phyloP scores from a whole-genome alignment of 305 asterid genomes.

The Fraxinus angustifolia region DNA sequence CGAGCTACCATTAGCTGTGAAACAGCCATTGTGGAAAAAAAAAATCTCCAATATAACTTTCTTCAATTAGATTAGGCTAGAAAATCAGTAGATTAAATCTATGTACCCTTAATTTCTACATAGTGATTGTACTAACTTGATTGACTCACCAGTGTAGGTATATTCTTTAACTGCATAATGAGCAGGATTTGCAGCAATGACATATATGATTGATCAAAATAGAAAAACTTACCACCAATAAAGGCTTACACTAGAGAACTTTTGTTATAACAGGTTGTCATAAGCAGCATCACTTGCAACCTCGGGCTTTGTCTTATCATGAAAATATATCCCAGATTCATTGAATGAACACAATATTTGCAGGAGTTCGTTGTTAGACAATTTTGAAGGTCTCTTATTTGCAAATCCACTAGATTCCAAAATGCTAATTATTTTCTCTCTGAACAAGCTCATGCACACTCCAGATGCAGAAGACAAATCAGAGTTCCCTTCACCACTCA shows the following conservation, averaged over 20 bases:
- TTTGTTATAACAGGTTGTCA: constrained; percentile 27
- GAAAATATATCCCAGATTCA: constrained; percentile 67
- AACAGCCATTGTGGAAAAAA: neutral
- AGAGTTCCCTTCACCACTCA: constrained; percentile 15
- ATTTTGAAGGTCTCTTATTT: constrained; percentile 80
- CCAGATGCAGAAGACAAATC: constrained; percentile 18
- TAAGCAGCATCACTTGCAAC: constrained; percentile 28
- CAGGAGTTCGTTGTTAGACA: constrained; percentile 58
- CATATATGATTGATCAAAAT: neutral
- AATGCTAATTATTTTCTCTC: constrained; percentile 40
- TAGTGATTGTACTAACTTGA: neutral
- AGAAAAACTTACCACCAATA: neutral
- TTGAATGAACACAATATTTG: constrained; percentile 61
- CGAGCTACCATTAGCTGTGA: neutral
- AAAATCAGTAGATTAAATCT: neutral
- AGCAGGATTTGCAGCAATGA: neutral
- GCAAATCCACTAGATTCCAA: constrained; percentile 52
- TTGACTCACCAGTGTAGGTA: neutral
- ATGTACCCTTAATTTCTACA: neutral
- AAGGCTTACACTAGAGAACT: neutral
- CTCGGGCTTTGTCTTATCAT: constrained; percentile 35
- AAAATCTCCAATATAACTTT: neutral
- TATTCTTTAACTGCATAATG: neutral
- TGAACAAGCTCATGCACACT: constrained; percentile 34
- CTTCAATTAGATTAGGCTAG: neutral